A percentile compares a stretch with the other conserved stretches of the same genome.
These are phyloP conservation scores for Wickerhamiella hasegawae DNA, from an alignment of 805 yeast genomes.

Conservation along the genomic window DNA sequence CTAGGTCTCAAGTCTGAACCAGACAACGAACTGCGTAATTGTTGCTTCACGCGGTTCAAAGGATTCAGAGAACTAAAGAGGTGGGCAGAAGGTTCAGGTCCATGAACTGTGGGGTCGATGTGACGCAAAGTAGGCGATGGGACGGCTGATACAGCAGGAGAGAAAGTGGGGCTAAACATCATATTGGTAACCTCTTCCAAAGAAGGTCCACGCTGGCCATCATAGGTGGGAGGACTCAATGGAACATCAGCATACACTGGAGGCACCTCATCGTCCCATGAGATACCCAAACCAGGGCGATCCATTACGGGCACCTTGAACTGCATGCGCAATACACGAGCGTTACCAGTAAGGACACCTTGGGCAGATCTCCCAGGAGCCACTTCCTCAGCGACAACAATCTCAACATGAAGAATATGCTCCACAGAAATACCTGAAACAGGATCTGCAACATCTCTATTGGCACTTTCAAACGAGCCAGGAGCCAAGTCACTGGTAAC, in stretches of 20 bases:
- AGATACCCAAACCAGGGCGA: constrained; percentile 85
- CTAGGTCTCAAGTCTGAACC: too few species aligned
- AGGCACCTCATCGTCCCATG: constrained; percentile 99
- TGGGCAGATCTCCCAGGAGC: constrained; percentile 16
- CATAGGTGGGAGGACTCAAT: constrained; percentile 76
- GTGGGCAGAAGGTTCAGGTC: constrained; percentile 1
- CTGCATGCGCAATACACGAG: constrained; percentile 88
- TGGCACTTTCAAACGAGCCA: constrained; percentile 10
- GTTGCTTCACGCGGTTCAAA: too few species aligned
- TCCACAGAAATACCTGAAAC: constrained; percentile 58
- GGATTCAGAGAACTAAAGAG: too few species aligned
- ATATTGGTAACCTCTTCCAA: constrained; percentile 15
- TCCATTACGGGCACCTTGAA: constrained; percentile 73
- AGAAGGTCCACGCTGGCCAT: constrained; percentile 16
- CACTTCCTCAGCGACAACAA: constrained; percentile 84
- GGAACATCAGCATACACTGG: constrained; percentile 86
- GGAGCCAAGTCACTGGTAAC: constrained; percentile 18
- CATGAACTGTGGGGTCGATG: constrained; percentile 11
- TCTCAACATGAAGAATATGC: constrained; percentile 69
- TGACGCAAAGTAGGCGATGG: constrained; percentile 17
- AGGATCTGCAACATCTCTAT: constrained; percentile 51
- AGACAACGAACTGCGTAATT: too few species aligned
- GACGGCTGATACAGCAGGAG: constrained; percentile 6
- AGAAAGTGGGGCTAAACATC: constrained; percentile 13
- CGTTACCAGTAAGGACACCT: constrained; percentile 62